Conservation (phyloP, 2,329 filamentous ascomycete genomes). For the Botrytis paeoniae region DNA sequence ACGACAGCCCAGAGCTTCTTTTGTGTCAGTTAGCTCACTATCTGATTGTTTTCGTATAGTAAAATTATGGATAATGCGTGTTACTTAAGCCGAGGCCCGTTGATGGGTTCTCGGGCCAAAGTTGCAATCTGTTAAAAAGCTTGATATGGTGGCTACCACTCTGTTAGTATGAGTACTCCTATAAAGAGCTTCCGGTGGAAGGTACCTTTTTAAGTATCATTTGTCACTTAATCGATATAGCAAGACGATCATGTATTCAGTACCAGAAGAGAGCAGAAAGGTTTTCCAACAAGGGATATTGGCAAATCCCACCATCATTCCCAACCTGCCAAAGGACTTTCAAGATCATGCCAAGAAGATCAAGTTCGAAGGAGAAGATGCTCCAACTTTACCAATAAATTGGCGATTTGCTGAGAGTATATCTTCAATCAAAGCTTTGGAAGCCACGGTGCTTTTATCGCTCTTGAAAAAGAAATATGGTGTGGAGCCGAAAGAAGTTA, state of each 20-base stretch:
- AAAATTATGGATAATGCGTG: neutral
- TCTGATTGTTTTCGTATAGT: neutral
- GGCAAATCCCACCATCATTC: neutral
- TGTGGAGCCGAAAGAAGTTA: slow-evolving; percentile 40
- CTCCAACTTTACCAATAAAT: slow-evolving; percentile 51
- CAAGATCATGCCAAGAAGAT: slow-evolving; percentile 26
- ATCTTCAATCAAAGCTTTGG: slow-evolving; percentile 47
- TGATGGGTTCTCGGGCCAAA: neutral
- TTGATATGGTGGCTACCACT: neutral
- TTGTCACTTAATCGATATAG: neutral
- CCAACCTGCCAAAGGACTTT: neutral
- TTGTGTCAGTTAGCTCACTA: neutral
- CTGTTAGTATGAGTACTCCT: neutral
- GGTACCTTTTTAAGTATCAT: neutral
- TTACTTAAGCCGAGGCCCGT: neutral
- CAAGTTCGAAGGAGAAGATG: slow-evolving; percentile 43
- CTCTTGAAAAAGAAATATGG: slow-evolving; percentile 48
- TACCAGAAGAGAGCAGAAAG: neutral
- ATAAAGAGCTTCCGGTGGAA: neutral
- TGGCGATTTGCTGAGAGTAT: slow-evolving; percentile 56
- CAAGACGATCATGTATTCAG: slow-evolving; percentile 8
- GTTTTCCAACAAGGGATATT: slow-evolving; percentile 3
- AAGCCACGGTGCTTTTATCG: slow-evolving; percentile 46
- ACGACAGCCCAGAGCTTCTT: neutral
- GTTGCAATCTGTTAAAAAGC: neutral